phyloP scores from a whole-genome alignment of 2,329 filamentous ascomycete genomes.

The Aspergillus sp. region DNA sequence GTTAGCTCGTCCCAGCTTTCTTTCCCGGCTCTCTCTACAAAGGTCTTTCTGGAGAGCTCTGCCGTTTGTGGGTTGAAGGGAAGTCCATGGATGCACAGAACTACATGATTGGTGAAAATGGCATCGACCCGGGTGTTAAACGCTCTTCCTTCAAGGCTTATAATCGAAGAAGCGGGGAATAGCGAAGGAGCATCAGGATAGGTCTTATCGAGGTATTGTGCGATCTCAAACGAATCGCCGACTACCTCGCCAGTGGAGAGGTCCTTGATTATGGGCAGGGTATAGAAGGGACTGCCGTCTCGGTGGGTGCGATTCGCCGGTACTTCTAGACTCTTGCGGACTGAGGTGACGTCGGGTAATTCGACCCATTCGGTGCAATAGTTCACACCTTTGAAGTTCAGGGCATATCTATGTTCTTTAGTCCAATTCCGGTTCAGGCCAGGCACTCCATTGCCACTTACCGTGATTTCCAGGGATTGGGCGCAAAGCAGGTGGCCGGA shows the following conservation, averaged over 20 bases:
- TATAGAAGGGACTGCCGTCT: neutral
- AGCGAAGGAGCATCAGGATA: neutral
- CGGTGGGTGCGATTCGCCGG: neutral
- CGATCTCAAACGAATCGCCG: neutral
- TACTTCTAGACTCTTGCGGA: conserved; percentile 5
- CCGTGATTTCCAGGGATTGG: conserved; percentile 26
- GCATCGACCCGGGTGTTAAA: conserved; percentile 8
- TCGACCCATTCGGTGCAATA: conserved; percentile 11
- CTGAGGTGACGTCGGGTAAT: conserved; percentile 6
- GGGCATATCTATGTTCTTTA: conserved; percentile 2
- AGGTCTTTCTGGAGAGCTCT: conserved; percentile 2
- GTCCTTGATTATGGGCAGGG: neutral
- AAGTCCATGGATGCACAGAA: conserved; percentile 4
- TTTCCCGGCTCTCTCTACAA: conserved; percentile 3
- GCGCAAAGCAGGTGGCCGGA: conserved; percentile 20
- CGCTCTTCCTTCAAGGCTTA: conserved; percentile 5
- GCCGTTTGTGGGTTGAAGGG: conserved; percentile 7
- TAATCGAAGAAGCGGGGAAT: neutral
- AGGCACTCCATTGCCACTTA: neutral
- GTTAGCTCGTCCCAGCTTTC: conserved; percentile 16
- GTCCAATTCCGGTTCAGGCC: neutral
- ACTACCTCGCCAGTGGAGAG: neutral
- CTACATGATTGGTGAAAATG: conserved; percentile 2
- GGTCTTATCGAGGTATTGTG: neutral
- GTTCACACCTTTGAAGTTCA: conserved; percentile 7